phyloP scores from a whole-genome alignment of 2,329 filamentous ascomycete species.

The Pyrenophora teres region DNA sequence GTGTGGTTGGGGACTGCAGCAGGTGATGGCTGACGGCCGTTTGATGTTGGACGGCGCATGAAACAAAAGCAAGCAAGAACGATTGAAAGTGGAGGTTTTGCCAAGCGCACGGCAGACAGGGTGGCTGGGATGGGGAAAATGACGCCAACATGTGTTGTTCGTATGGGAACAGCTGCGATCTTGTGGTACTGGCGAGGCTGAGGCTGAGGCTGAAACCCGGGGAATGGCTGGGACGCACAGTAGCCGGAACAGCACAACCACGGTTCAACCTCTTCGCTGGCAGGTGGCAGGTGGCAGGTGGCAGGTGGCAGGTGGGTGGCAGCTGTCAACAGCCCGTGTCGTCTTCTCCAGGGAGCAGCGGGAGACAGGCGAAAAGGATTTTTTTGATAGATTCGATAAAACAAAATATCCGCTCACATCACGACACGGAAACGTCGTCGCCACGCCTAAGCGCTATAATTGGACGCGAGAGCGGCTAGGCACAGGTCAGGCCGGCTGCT shows the following conservation, averaged over 20 bases:
- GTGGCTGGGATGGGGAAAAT: slow-evolving; percentile 7
- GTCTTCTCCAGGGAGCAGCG: not conserved
- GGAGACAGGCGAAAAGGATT: too few species aligned
- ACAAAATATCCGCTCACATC: slow-evolving; percentile 12
- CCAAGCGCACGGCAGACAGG: too few species aligned
- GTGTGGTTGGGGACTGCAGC: slow-evolving; percentile 4
- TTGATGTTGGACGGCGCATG: slow-evolving; percentile 4
- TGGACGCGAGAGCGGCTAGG: slow-evolving; percentile 15
- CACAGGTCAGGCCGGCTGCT: not conserved
- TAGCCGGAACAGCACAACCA: slow-evolving; percentile 1
- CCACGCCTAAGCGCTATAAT: slow-evolving; percentile 17
- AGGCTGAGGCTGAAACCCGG: slow-evolving; percentile 10
- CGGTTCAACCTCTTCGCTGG: too few species aligned
- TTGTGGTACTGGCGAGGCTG: slow-evolving; percentile 6
- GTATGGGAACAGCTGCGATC: slow-evolving; percentile 15
- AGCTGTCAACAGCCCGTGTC: not conserved
- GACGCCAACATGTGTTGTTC: slow-evolving; percentile 20
- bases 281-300: too few species aligned
- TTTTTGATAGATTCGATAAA: slow-evolving; percentile 7
- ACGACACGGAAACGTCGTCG: slow-evolving; percentile 9
- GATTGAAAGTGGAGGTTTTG: slow-evolving; percentile 1
- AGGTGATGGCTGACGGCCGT: slow-evolving; percentile 5
- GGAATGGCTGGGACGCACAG: slow-evolving; percentile 10
- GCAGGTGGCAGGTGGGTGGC: too few species aligned
- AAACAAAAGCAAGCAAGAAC: slow-evolving; percentile 1